These are phyloP conservation scores for Citrus trifoliata DNA, from an alignment of 345 rosid species.

Conservation along the genomic window DNA sequence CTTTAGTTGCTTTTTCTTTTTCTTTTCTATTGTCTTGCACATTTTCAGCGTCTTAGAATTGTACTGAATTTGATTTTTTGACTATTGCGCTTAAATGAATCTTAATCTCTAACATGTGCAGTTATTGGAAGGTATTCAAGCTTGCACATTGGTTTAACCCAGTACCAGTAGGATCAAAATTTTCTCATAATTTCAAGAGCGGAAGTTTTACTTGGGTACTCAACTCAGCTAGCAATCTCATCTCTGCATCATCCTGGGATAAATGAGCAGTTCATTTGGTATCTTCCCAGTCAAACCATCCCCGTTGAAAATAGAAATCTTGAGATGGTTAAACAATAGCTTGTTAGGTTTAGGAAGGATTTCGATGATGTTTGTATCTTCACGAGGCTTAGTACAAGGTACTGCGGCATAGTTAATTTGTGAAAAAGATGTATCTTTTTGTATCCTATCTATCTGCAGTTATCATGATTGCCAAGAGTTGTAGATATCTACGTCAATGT, in stretches of 20 bases:
- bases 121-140: background rate
- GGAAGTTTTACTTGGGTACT: background rate
- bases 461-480: background rate
- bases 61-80: background rate
- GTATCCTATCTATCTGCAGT: background rate
- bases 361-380: slow-evolving; percentile 8
- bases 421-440: background rate
- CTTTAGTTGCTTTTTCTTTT: background rate
- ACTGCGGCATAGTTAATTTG: too few species aligned
- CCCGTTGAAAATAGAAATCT: background rate
- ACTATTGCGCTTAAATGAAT: background rate
- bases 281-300: background rate
- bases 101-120: background rate
- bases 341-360: background rate
- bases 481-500: background rate
- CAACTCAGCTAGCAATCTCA: background rate
- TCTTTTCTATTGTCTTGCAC: background rate
- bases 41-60: background rate
- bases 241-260: background rate
- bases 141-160: background rate
- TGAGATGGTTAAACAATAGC: background rate
- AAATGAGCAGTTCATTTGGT: background rate
- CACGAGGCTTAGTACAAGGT: too few species aligned
- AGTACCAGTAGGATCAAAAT: background rate
- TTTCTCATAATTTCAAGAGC: background rate